These are phyloP conservation scores for Panicum virgatum DNA, from an alignment of 202 grass and related monocot species.

Conservation along the genomic window DNA sequence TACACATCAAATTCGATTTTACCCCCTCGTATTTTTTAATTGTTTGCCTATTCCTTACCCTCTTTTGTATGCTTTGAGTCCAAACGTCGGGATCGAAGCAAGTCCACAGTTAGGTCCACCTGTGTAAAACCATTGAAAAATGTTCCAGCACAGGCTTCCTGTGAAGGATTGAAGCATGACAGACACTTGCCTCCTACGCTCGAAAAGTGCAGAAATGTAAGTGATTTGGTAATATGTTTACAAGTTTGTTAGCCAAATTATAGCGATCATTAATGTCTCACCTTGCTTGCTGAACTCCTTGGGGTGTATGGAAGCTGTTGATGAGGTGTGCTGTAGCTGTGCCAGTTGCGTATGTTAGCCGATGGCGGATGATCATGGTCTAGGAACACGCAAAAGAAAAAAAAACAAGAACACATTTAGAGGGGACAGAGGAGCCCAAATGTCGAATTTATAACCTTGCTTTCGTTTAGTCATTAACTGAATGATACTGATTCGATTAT, in stretches of 20 bases:
- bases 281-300: constrained; percentile 49
- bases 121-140: constrained; percentile 67
- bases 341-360: constrained; percentile 57
- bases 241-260: constrained; percentile 18
- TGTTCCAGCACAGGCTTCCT: constrained; percentile 47
- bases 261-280: not conserved
- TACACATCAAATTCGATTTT: not conserved
- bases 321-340: constrained; percentile 63
- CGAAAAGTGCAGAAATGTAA: constrained; percentile 18
- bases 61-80: constrained; percentile 52
- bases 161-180: constrained; percentile 34
- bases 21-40: not conserved
- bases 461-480: not conserved
- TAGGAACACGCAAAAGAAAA: constrained; percentile 24
- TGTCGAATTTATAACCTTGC: not conserved
- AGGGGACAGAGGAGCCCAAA: not conserved
- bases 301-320: constrained; percentile 58
- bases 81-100: constrained; percentile 38
- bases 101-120: constrained; percentile 49
- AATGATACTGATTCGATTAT: not conserved
- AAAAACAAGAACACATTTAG: not conserved
- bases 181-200: constrained; percentile 43
- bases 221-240: not conserved
- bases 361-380: constrained; percentile 63
- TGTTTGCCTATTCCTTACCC: constrained; percentile 19